These are phyloP conservation scores for Nyctanthes arbortristis DNA, from an alignment of 257 asterid genomes.

Conservation along the genomic window DNA sequence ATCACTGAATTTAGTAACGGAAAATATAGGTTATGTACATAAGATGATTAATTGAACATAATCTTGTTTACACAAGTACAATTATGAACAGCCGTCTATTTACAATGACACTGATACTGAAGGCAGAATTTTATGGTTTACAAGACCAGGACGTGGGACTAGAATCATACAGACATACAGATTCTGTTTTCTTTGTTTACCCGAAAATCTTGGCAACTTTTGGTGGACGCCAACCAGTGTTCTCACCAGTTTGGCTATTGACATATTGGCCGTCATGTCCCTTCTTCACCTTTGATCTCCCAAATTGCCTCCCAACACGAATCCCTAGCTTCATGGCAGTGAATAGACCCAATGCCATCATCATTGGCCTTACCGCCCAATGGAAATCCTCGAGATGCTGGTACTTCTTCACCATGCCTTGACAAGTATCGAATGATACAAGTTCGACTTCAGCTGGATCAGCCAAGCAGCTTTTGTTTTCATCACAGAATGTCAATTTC, in stretches of 20 bases:
- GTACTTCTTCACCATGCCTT: constrained; percentile 62
- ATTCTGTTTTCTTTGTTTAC: constrained; percentile 21
- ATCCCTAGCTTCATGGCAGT: constrained; percentile 75
- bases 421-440: constrained; percentile 59
- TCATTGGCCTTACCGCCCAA: constrained; percentile 84
- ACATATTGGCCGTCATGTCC: constrained; percentile 33
- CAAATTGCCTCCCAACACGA: constrained; percentile 56
- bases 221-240: constrained; percentile 62
- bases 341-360: constrained; percentile 72
- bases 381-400: constrained; percentile 89
- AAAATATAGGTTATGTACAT: too few species aligned
- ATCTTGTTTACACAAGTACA: too few species aligned
- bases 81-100: constrained; percentile 22
- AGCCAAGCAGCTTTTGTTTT: constrained; percentile 47
- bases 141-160: neutral
- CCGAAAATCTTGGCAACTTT: constrained; percentile 66
- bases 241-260: constrained; percentile 38
- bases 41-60: too few species aligned
- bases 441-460: constrained; percentile 85
- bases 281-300: constrained; percentile 34
- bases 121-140: constrained; percentile 9
- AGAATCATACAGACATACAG: neutral
- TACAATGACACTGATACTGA: constrained; percentile 18
- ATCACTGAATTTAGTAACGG: too few species aligned
- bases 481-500: constrained; percentile 42